Percentiles rank a stretch among this genome's conserved stretches.
Evolutionary conservation across 495 filamentous ascomycete species (phyloP).

Genomic region (Trypethelium eluteriae): DNA sequence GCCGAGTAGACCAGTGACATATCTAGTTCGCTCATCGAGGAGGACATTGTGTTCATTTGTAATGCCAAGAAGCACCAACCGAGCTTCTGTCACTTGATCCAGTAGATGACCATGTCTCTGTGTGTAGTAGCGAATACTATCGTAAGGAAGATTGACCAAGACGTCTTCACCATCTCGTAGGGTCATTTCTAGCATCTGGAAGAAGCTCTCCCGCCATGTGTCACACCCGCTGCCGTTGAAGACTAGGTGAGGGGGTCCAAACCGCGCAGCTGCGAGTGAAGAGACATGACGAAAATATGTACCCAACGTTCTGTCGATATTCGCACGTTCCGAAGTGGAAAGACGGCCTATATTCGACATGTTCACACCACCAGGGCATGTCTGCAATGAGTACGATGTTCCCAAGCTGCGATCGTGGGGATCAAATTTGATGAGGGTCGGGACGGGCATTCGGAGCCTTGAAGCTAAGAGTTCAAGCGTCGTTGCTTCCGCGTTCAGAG

Average conservation of each 20-base stretch:
- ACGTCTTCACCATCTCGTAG: conserved; percentile 66
- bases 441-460: conserved; percentile 42
- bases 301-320: conserved; percentile 43
- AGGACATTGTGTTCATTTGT: conserved; percentile 51
- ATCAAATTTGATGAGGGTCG: conserved; percentile 47
- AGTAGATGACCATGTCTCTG: conserved; percentile 41
- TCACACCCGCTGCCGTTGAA: conserved; percentile 41
- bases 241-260: conserved; percentile 46
- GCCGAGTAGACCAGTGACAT: conserved; percentile 34
- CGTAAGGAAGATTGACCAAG: conserved; percentile 59
- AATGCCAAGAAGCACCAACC: conserved; percentile 52
- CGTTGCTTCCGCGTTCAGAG: conserved; percentile 51
- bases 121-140: conserved; percentile 50
- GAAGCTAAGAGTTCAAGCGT: conserved; percentile 44
- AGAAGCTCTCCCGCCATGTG: conserved; percentile 58
- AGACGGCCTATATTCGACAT: conserved; percentile 26
- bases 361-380: neutral
- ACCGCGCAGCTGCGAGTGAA: conserved; percentile 29
- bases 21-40: conserved; percentile 44
- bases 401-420: conserved; percentile 36
- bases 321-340: conserved; percentile 34
- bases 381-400: conserved; percentile 41
- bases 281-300: conserved; percentile 29
- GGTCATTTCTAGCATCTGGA: conserved; percentile 51
- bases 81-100: conserved; percentile 49